Conservation (phyloP, 805 yeast genomes). For the Nakazawaea pomicola region DNA sequence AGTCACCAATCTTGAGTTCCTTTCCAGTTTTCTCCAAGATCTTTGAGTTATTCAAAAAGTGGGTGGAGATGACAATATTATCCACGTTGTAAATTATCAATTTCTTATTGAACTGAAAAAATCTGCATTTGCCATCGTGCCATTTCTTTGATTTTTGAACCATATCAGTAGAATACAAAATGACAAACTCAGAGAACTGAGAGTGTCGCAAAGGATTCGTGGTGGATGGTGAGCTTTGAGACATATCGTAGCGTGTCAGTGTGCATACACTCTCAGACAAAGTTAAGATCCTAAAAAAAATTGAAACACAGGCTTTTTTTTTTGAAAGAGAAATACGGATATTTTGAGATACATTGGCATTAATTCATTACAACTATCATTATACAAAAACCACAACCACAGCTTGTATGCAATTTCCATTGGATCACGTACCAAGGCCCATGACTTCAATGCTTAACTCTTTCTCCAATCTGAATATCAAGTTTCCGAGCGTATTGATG, state of each 20-base stretch:
- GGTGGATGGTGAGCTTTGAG: background rate
- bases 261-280: no score
- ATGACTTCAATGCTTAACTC: slow-evolving; percentile 2
- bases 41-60: slow-evolving; percentile 22
- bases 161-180: slow-evolving; percentile 41
- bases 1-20: slow-evolving; percentile 18
- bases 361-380: no score
- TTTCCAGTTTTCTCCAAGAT: slow-evolving; percentile 20
- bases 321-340: no score
- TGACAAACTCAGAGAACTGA: slow-evolving; percentile 39
- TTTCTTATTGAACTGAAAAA: slow-evolving; percentile 44
- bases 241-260: no score
- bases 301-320: no score
- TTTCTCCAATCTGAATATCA: slow-evolving; percentile 4
- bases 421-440: slow-evolving; percentile 6
- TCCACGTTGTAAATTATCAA: slow-evolving; percentile 35
- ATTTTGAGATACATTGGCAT: no score
- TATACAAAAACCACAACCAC: background rate
- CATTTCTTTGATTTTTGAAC: slow-evolving; percentile 43
- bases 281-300: no score
- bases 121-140: slow-evolving; percentile 45
- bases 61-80: slow-evolving; percentile 22
- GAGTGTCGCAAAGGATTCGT: slow-evolving; percentile 26
- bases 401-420: background rate
- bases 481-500: background rate